A percentile compares a stretch with the other conserved stretches of the same genome.
Evolutionary conservation across 1,284 basidiomycete genomes (phyloP).

Genomic region (Cutaneotrichosporon arboriforme): DNA sequence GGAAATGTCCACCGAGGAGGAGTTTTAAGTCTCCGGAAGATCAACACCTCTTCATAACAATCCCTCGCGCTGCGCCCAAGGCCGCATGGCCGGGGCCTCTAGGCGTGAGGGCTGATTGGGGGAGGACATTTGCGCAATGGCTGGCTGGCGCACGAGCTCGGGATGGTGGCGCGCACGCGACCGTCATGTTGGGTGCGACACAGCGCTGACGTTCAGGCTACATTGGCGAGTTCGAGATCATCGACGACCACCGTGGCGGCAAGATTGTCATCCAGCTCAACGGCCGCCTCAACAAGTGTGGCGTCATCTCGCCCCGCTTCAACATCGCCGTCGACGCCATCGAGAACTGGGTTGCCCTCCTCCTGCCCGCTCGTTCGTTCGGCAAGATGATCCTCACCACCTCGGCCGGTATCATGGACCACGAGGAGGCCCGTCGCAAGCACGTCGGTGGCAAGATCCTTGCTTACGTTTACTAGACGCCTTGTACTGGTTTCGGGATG

Average conservation of each 20-base stretch:
- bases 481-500: conserved; percentile 17
- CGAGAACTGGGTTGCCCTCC: conserved; percentile 66
- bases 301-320: conserved; percentile 97
- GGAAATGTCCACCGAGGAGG: conserved; percentile 38
- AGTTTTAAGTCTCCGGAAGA: conserved; percentile 51
- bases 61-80: conserved; percentile 34
- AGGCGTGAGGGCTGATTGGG: conserved; percentile 33
- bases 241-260: conserved; percentile 98
- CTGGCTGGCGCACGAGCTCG: neutral
- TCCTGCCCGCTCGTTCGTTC: conserved; percentile 91
- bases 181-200: neutral
- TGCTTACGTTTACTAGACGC: conserved; percentile 49
- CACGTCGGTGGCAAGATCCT: conserved; percentile 61
- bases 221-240: conserved; percentile 98
- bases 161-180: no score
- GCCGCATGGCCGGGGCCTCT: conserved; percentile 43
- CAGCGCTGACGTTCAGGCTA: conserved; percentile 61
- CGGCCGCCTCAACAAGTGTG: conserved; percentile 96
- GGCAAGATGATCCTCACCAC: conserved; percentile 94
- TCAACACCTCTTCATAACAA: conserved; percentile 25
- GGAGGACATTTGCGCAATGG: conserved; percentile 29
- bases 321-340: conserved; percentile 88
- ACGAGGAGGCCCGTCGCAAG: conserved; percentile 98
- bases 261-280: conserved; percentile 99
- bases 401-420: conserved; percentile 97